Base-by-base conservation (phyloP, 495 filamentous ascomycete genomes). In the Thermochaetoides thermophila region DNA sequence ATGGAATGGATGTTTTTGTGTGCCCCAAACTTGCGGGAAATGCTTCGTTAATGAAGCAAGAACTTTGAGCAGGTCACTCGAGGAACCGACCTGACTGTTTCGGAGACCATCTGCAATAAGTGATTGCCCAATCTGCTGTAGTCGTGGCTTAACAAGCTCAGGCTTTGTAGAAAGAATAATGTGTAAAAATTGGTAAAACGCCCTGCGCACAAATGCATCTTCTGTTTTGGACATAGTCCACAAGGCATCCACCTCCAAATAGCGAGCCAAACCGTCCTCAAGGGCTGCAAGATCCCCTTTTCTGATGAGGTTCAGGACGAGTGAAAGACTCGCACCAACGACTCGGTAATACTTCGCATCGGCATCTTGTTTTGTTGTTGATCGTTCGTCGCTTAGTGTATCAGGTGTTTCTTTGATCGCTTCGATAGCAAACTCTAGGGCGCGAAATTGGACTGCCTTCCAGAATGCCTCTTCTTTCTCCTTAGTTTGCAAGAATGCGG, bases 301-400 rank as follows among this genome's bases (percentile, higher is more conserved):
- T 12, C 51, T 42, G 2, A 80, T 42, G 4, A 81, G 57, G 31
- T 66, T 64, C 15, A 59, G 43, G 17, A 78, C 56, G 4, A 81
- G 53, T 6, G 65, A 61, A 15, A 81, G 46, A 42, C 68, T 72
- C 13, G 75, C 73, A 11, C 74, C 74, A 14, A 84, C 67, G 4
- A 92, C 83, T 35, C 89, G 68, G 18, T 72, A 65, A 55, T 91
- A 89, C 45, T 93, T 95, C 2, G 74, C 73, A 35, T 81, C 64
- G 1, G 81, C 71, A 46, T 99, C 89, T 43, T 95, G 86, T 8
- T 76, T 61, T 38, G 74, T 87, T 17, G 79, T 75, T 5, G 73
- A 81, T 32, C 85, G 69, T 53, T 86, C 78, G 51, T 96, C 91
- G 48, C 85, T 94, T 29, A 99, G 60, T 0, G 84, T 89, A 17